phyloP scores from a whole-genome alignment of 2,329 filamentous ascomycete genomes.

The Alternaria consortialis region DNA sequence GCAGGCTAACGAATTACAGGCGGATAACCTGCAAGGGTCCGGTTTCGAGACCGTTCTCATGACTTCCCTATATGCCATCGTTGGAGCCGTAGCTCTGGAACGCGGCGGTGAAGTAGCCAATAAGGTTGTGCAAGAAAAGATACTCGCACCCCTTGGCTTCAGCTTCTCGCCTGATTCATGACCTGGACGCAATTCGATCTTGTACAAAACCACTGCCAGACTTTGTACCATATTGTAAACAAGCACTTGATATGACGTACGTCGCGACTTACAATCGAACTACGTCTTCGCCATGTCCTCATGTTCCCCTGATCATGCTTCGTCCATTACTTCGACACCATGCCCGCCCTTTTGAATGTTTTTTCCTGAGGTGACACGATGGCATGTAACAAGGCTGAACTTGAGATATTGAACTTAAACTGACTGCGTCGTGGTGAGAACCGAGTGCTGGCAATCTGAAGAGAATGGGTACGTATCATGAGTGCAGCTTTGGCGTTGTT shows the following conservation, averaged over 20 bases:
- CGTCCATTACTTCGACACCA: not conserved
- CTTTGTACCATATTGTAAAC: constrained; percentile 23
- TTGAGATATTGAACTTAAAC: not conserved
- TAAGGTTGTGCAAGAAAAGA: constrained; percentile 76
- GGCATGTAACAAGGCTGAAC: not conserved
- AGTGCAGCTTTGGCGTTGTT: no score
- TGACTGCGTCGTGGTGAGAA: no score
- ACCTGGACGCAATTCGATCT: constrained; percentile 6
- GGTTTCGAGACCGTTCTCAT: constrained; percentile 79
- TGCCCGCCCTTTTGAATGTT: not conserved
- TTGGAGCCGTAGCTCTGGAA: constrained; percentile 90
- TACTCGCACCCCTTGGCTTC: constrained; percentile 64
- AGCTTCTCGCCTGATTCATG: constrained; percentile 33
- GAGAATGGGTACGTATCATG: no score
- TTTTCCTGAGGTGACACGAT: not conserved
- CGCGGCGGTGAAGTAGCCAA: constrained; percentile 81
- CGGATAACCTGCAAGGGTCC: constrained; percentile 73
- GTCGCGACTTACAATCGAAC: not conserved
- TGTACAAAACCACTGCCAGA: constrained; percentile 16
- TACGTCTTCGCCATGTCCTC: not conserved
- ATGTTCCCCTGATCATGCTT: not conserved
- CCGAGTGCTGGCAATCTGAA: no score
- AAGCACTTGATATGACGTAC: constrained; percentile 14
- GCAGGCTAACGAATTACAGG: constrained; percentile 51
- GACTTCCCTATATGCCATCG: constrained; percentile 81